These are phyloP conservation scores for Diutina scorzettiae DNA, from an alignment of 1,139 yeast species.

Conservation along the genomic window DNA sequence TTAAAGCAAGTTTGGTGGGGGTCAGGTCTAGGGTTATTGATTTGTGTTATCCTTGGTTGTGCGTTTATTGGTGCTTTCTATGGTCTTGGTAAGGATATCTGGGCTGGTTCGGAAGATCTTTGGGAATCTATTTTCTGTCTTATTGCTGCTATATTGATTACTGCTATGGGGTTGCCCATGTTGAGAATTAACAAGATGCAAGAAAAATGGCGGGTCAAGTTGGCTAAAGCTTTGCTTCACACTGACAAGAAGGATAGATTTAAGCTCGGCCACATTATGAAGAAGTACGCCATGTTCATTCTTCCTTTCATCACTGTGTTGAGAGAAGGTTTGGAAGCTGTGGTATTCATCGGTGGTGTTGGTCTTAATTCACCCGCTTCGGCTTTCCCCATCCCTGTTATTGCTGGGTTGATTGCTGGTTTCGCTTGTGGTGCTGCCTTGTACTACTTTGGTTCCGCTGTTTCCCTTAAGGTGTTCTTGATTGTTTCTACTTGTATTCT, in stretches of 20 bases:
- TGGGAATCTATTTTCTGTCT: constrained; percentile 89
- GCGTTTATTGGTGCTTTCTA: constrained; percentile 81
- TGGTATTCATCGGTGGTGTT: constrained; percentile 83
- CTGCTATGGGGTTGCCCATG: constrained; percentile 89
- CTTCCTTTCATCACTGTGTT: constrained; percentile 75
- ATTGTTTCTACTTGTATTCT: constrained; percentile 71
- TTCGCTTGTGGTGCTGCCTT: constrained; percentile 48
- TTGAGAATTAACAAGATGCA: constrained; percentile 81
- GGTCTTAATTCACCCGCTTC: constrained; percentile 68
- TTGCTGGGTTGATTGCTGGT: constrained; percentile 71
- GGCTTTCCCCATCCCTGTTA: constrained; percentile 78
- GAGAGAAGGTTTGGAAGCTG: constrained; percentile 89
- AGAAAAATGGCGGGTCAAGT: constrained; percentile 84
- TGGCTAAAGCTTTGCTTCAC: constrained; percentile 60
- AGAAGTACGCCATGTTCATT: constrained; percentile 66
- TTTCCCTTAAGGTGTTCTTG: constrained; percentile 72
- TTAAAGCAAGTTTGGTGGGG: constrained; percentile 7
- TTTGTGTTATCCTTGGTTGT: constrained; percentile 73
- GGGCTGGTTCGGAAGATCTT: constrained; percentile 79
- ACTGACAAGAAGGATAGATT: constrained; percentile 7
- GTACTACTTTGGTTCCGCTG: constrained; percentile 64
- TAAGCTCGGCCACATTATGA: constrained; percentile 24
- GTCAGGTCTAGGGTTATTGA: constrained; percentile 51
- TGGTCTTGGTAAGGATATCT: constrained; percentile 64
- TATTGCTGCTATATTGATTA: constrained; percentile 72